Evolutionary conservation across 192 early-diverging fungal species (phyloP).

Genomic region (Podila verticillata): DNA sequence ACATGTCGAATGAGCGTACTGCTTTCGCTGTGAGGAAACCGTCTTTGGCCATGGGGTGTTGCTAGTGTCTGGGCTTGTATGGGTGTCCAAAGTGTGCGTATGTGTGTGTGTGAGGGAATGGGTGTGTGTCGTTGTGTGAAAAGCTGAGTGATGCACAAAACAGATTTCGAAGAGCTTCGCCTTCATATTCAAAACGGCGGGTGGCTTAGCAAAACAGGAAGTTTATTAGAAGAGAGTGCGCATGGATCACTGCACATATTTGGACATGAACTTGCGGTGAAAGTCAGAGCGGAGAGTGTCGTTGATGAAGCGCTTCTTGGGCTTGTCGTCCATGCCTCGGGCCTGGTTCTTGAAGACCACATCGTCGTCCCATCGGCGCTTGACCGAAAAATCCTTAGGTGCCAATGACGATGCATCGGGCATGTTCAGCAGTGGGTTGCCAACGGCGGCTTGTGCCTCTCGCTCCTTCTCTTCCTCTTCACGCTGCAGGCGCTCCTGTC

Average conservation of each 20-base stretch:
- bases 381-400: slow-evolving; percentile 80
- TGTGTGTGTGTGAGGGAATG: background rate
- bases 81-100: background rate
- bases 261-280: slow-evolving; percentile 95
- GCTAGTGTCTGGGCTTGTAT: background rate
- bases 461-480: slow-evolving; percentile 68
- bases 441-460: slow-evolving; percentile 71
- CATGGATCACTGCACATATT: slow-evolving; percentile 77
- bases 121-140: no score
- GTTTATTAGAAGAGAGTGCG: background rate
- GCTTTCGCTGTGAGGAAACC: slow-evolving; percentile 86
- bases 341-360: slow-evolving; percentile 99
- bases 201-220: slow-evolving; percentile 9
- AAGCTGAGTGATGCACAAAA: background rate
- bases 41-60: slow-evolving; percentile 67
- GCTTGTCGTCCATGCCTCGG: slow-evolving; percentile 82
- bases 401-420: slow-evolving; percentile 14
- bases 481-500: slow-evolving; percentile 61
- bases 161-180: background rate
- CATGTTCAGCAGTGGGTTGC: slow-evolving; percentile 86
- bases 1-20: slow-evolving; percentile 14
- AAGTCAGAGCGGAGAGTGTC: slow-evolving; percentile 97
- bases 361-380: slow-evolving; percentile 97
- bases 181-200: background rate
- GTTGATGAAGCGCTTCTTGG: slow-evolving; percentile 96